Evolutionary conservation across 176 grass and related monocot species (phyloP).

Genomic region (Rhynchospora tenuis): DNA sequence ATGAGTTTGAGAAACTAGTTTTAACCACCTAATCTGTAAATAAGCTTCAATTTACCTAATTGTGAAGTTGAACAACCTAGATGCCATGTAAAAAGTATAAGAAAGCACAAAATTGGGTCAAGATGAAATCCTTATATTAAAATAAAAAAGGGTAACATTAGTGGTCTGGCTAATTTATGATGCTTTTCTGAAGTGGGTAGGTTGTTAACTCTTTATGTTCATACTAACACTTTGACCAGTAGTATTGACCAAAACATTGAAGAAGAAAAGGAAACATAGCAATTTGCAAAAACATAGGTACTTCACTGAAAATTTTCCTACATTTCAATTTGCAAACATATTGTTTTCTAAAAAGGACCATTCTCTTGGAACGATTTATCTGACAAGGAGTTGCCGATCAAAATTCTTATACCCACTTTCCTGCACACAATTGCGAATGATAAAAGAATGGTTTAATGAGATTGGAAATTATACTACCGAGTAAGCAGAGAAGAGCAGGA

Average conservation of each 20-base stretch:
- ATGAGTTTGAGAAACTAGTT: not conserved
- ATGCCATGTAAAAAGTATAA: not conserved
- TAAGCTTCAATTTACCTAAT: not conserved
- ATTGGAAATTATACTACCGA: not conserved
- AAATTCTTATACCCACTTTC: not conserved
- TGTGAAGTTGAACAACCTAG: not conserved
- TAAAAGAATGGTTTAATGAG: not conserved
- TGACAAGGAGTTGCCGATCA: not conserved
- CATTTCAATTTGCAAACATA: not conserved
- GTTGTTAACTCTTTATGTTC: not conserved
- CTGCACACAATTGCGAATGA: not conserved
- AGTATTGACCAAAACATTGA: not conserved
- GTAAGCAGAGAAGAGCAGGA: constrained; percentile 22
- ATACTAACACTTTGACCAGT: not conserved
- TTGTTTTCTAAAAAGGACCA: not conserved
- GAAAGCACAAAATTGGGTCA: not conserved
- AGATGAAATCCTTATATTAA: too few relatives aligned
- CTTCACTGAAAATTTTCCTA: not conserved
- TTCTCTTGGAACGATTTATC: not conserved
- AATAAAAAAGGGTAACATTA: not conserved
- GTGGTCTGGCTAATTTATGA: not conserved
- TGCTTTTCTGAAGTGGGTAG: not conserved
- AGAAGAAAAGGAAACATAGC: not conserved
- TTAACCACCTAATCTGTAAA: not conserved
- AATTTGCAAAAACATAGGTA: not conserved